Base-by-base conservation (phyloP, 306 rosid genomes). In the Sicyos edulis region DNA sequence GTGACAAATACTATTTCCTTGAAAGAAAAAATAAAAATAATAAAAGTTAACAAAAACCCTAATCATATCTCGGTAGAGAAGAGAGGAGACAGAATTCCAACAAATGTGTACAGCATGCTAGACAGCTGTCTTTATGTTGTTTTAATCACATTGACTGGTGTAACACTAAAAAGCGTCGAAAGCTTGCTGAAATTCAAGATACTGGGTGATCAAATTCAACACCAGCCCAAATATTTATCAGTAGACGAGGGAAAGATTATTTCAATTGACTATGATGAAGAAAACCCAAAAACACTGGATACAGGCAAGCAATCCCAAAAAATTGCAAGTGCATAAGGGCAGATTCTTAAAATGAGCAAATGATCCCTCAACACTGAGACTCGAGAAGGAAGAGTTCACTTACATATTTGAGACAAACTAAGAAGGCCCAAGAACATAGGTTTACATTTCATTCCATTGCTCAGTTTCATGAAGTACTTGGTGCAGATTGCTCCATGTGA, bases 291-390 rank as follows among this genome's bases (percentile, higher is more conserved):
- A n/a, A 12, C 14, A 63, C 53, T 42, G 32, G 49, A 51, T 66
- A 64, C n/a, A 26, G 29, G 29, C 29, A 26, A n/a, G 10, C 16
- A 65, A 17, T 52, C 52, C 71, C 19, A 65, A 42, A 53, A 65
- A 42, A 42, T 1, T 42, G 32, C 0, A 40, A 65, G 51, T 11
- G 32, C 54, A 37, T 32, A 65, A 16, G 10, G n/a, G 6, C 9
- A 42, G 54, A 65, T 40, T 65, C 54, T 19, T 65, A n/a, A 65
- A 65, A 66, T 42, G 53, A n/a, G 10, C 10, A 42, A 37, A 65
- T 7, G 53, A 17, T 66, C 55, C 71, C 54, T 34, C 71, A 20
- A 11, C 71, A 65, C 53, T n/a, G 7, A 62, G 32, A 10, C 70
- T 9, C 53, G 10, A 22, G n/a, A 59, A 7, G 16, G 44, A 29